Percentiles rank a stretch among this genome's conserved stretches.
Conservation (phyloP, 331 rosid genomes). For the Quercus lobata region DNA sequence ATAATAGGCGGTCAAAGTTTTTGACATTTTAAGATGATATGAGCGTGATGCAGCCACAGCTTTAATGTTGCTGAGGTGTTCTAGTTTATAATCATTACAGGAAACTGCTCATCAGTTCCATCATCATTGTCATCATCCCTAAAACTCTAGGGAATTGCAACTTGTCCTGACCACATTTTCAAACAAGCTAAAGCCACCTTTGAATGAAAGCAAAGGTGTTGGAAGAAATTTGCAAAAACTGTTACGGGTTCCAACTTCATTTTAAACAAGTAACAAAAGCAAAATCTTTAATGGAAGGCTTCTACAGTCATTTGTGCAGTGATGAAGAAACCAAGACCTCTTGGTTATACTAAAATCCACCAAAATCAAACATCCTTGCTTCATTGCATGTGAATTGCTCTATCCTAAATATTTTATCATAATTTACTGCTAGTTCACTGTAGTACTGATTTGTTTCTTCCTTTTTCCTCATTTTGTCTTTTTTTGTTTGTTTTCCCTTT, state of each 20-base stretch:
- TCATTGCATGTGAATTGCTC: background rate
- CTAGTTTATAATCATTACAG: background rate
- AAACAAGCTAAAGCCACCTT: background rate
- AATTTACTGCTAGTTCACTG: background rate
- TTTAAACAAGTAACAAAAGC: background rate
- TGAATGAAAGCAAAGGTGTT: background rate
- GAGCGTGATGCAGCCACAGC: background rate
- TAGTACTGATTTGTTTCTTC: background rate
- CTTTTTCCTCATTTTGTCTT: no score
- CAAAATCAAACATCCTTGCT: conserved; percentile 2
- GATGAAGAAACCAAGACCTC: background rate
- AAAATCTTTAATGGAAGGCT: background rate
- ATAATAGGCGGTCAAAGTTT: background rate
- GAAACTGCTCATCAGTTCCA: background rate
- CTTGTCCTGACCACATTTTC: background rate
- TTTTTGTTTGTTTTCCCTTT: background rate
- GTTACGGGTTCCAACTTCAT: background rate
- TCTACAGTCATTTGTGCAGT: background rate
- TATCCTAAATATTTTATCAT: conserved; percentile 5
- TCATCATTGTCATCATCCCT: background rate
- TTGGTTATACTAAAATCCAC: background rate
- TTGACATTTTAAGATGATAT: background rate
- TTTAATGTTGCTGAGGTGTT: background rate
- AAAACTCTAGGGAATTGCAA: background rate
- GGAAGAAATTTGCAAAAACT: background rate